Conservation (phyloP, 1,139 yeast species). For the Hyphopichia buzzinii region DNA sequence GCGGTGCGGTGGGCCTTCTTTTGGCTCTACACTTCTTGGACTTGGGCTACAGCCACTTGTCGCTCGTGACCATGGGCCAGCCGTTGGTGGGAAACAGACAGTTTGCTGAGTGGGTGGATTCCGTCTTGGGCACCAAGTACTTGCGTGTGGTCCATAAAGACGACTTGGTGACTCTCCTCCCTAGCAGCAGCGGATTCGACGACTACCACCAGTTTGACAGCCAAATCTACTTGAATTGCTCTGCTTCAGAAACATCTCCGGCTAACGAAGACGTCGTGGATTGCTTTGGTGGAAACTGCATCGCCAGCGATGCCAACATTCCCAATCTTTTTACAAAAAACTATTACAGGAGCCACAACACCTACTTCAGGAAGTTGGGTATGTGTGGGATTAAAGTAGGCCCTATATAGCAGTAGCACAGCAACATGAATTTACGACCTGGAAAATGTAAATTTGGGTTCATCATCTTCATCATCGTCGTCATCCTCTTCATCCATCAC, state of each 20-base stretch:
- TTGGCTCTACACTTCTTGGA: constrained; percentile 39
- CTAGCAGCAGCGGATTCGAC: constrained; percentile 26
- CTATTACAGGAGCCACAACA: constrained; percentile 41
- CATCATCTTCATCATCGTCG: constrained; percentile 34
- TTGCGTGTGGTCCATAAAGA: constrained; percentile 45
- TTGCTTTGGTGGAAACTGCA: constrained; percentile 35
- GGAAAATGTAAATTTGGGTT: constrained; percentile 39
- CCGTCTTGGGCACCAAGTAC: constrained; percentile 29
- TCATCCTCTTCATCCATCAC: constrained; percentile 20
- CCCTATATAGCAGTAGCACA: too few relatives aligned
- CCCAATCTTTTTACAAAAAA: constrained; percentile 10
- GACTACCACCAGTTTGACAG: constrained; percentile 40
- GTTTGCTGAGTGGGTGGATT: constrained; percentile 41
- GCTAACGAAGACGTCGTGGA: constrained; percentile 29
- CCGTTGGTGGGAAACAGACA: constrained; percentile 46
- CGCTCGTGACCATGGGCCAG: constrained; percentile 50
- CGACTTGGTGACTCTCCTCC: constrained; percentile 47
- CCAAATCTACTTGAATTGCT: constrained; percentile 46
- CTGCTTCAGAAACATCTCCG: constrained; percentile 26
- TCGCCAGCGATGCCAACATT: constrained; percentile 32
- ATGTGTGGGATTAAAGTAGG: constrained; percentile 38
- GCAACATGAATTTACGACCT: too few relatives aligned
- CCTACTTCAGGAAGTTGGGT: constrained; percentile 49
- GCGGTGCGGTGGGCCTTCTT: constrained; percentile 47
- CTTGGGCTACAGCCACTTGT: constrained; percentile 29